A percentile compares a stretch with the other conserved stretches of the same genome.
These are phyloP conservation scores for Epicoccum nigrum DNA, from an alignment of 2,329 filamentous ascomycete genomes.

Conservation along the genomic window DNA sequence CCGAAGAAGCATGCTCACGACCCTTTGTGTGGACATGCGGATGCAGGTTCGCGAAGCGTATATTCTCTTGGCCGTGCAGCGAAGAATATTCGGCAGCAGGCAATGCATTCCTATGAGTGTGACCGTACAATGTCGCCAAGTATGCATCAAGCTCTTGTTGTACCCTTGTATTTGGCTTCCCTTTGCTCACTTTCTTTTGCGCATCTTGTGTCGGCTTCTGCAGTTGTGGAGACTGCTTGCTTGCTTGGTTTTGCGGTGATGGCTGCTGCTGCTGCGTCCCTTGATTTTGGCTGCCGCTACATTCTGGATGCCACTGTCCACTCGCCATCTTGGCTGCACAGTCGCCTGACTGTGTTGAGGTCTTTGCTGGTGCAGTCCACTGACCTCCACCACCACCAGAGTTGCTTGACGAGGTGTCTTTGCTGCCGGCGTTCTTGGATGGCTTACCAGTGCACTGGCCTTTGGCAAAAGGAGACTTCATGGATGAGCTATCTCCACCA, in stretches of 20 bases:
- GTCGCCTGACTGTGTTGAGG: background rate
- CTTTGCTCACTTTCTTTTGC: background rate
- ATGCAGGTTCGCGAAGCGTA: background rate
- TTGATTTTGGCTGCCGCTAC: background rate
- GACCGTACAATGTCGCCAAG: conserved; percentile 15
- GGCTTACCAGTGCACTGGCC: conserved; percentile 30
- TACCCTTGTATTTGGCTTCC: conserved; percentile 13
- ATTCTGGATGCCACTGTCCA: conserved; percentile 2
- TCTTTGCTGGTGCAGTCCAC: conserved; percentile 11
- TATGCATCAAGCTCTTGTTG: conserved; percentile 28
- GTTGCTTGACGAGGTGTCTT: background rate
- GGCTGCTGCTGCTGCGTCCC: background rate
- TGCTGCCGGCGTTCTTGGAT: conserved; percentile 18
- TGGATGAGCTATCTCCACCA: conserved; percentile 35
- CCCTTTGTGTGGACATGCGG: background rate
- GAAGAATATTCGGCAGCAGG: background rate
- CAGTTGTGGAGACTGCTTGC: background rate
- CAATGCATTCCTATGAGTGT: background rate
- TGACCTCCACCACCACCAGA: conserved; percentile 18
- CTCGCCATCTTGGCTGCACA: background rate
- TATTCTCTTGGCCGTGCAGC: background rate
- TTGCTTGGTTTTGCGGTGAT: background rate
- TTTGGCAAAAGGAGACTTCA: conserved; percentile 17
- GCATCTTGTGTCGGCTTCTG: background rate
- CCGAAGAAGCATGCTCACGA: conserved; percentile 6